These are phyloP conservation scores for Antarctomyces pellizariae DNA, from an alignment of 495 filamentous ascomycete genomes.

Conservation along the genomic window DNA sequence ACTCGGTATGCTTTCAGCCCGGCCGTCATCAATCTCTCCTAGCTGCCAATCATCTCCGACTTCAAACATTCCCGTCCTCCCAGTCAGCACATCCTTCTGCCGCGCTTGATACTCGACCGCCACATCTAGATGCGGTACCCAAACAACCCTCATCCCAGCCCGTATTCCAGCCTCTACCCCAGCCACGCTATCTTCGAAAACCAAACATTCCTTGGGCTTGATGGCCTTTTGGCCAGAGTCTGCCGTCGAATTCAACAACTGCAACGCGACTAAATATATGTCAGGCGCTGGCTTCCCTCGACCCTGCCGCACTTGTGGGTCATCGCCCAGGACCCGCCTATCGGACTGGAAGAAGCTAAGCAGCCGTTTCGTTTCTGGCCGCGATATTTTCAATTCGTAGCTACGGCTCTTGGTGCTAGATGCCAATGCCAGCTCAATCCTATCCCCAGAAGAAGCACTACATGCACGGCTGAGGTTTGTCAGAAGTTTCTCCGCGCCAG, in stretches of 20 bases:
- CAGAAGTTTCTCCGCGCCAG: slow-evolving; percentile 16
- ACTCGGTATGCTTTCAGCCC: slow-evolving; percentile 15
- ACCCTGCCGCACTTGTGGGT: slow-evolving; percentile 12
- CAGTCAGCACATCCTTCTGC: slow-evolving; percentile 15
- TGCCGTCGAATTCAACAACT: slow-evolving; percentile 12
- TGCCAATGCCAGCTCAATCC: slow-evolving; percentile 3
- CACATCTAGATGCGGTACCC: slow-evolving; percentile 19
- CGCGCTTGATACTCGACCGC: slow-evolving; percentile 11
- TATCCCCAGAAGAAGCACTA: slow-evolving; percentile 1
- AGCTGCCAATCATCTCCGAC: slow-evolving; percentile 11
- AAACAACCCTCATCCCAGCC: slow-evolving; percentile 22
- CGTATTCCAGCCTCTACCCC: slow-evolving; percentile 21
- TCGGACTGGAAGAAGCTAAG: slow-evolving; percentile 5
- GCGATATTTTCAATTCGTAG: slow-evolving; percentile 3
- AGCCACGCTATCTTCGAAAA: slow-evolving; percentile 21
- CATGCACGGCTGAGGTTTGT: slow-evolving; percentile 10
- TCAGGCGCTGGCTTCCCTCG: slow-evolving; percentile 18
- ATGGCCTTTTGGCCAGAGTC: slow-evolving; percentile 7
- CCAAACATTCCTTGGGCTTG: slow-evolving; percentile 17
- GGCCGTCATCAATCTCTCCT: slow-evolving; percentile 16
- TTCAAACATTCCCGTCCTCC: slow-evolving; percentile 11
- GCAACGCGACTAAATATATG: slow-evolving; percentile 17
- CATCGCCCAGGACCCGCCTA: slow-evolving; percentile 15
- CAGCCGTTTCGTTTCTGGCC: not conserved
- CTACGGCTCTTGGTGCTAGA: not conserved